phyloP scores from a whole-genome alignment of 768 basidiomycete species.

The Suillus cothurnatus region DNA sequence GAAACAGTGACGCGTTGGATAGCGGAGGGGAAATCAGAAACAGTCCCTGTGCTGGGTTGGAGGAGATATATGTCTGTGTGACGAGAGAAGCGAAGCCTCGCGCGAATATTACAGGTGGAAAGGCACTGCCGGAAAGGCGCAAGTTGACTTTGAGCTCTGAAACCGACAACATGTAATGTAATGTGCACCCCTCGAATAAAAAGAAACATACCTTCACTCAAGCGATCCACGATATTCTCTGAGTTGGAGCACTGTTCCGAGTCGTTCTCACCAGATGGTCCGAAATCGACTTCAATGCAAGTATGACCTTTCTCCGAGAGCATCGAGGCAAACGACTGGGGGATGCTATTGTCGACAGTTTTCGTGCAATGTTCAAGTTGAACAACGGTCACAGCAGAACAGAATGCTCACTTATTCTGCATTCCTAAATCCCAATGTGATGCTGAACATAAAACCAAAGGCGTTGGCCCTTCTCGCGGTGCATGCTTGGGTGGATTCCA shows the following conservation, averaged over 20 bases:
- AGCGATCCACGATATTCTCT: slow-evolving; percentile 39
- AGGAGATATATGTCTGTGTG: slow-evolving; percentile 69
- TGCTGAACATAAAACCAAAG: slow-evolving; percentile 54
- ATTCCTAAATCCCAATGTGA: slow-evolving; percentile 46
- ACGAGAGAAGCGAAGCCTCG: slow-evolving; percentile 52
- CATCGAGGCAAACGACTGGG: slow-evolving; percentile 35
- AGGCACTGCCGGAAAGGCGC: slow-evolving; percentile 46
- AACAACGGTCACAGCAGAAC: background rate
- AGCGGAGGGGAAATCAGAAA: slow-evolving; percentile 61
- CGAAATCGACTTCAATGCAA: slow-evolving; percentile 46
- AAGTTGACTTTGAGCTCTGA: slow-evolving; percentile 47
- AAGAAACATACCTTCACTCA: slow-evolving; percentile 24
- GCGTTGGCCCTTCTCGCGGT: slow-evolving; percentile 52
- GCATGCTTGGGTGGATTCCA: slow-evolving; percentile 42
- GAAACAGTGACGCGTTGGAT: slow-evolving; percentile 39
- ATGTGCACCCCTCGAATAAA: background rate
- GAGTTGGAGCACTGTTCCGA: slow-evolving; percentile 9
- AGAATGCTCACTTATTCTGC: slow-evolving; percentile 36
- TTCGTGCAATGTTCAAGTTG: background rate
- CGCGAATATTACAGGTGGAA: slow-evolving; percentile 61
- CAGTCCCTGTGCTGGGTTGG: slow-evolving; percentile 62
- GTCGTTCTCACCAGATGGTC: slow-evolving; percentile 21
- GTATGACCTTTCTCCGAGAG: slow-evolving; percentile 53
- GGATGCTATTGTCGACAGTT: slow-evolving; percentile 31
- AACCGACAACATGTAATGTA: background rate